A percentile compares a stretch with the other conserved stretches of the same genome.
Conservation (phyloP, 2,329 filamentous ascomycete genomes). For the Curvularia hawaiiensis region DNA sequence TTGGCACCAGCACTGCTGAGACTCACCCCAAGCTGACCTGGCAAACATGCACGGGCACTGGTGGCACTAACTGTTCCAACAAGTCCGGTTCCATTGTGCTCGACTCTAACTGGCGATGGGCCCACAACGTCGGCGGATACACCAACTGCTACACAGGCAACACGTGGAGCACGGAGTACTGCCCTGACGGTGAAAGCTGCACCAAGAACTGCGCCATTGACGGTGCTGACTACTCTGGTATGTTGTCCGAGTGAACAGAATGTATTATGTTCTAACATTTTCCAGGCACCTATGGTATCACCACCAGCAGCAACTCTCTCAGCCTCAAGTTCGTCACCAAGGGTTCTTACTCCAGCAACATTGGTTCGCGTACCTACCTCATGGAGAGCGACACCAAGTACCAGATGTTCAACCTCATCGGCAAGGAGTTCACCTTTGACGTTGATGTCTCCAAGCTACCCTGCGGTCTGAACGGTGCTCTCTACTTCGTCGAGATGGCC, state of each 20-base stretch:
- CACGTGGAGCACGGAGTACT: constrained; percentile 49
- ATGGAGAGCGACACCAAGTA: constrained; percentile 50
- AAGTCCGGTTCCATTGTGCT: constrained; percentile 48
- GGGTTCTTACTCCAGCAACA: constrained; percentile 50
- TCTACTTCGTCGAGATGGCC: constrained; percentile 63
- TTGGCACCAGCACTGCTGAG: constrained; percentile 48
- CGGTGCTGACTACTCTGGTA: constrained; percentile 50
- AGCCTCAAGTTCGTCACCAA: constrained; percentile 64
- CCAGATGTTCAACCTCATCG: constrained; percentile 50
- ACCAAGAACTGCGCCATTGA: constrained; percentile 51
- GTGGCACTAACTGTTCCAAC: constrained; percentile 47
- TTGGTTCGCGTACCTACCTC: constrained; percentile 51
- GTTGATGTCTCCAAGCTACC: constrained; percentile 63
- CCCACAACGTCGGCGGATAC: constrained; percentile 51
- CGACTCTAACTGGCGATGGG: constrained; percentile 58
- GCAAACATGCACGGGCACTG: constrained; percentile 48
- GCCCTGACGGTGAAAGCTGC: constrained; percentile 47
- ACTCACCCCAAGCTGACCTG: constrained; percentile 50
- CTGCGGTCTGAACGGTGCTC: constrained; percentile 70
- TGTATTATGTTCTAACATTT: not conserved
- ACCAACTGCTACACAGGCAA: constrained; percentile 58
- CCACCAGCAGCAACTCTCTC: constrained; percentile 57
- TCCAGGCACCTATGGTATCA: constrained; percentile 54
- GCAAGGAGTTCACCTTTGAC: constrained; percentile 51
- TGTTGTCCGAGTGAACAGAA: not conserved